phyloP scores from a whole-genome alignment of 371 early-diverging fungal species.

The Dipsacomyces acuminosporus region DNA sequence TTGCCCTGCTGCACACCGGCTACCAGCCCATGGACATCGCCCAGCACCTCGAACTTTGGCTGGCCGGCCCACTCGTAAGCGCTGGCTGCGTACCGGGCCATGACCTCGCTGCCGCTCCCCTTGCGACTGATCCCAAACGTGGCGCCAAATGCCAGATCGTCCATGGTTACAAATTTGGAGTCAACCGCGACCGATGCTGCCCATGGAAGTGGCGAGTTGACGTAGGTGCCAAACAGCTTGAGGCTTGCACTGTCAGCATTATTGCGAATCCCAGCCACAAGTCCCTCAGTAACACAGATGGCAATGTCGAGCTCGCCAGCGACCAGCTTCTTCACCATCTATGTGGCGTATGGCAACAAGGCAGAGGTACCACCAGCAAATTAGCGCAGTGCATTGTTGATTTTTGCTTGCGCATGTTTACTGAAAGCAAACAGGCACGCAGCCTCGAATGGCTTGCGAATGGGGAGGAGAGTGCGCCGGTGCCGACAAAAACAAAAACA shows the following conservation, averaged over 20 bases:
- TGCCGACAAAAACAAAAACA: too few species aligned
- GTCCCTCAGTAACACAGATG: slow-evolving; percentile 81
- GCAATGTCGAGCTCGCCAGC: slow-evolving; percentile 70
- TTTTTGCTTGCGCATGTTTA: too few species aligned
- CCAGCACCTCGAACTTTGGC: slow-evolving; percentile 59
- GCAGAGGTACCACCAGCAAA: too few species aligned
- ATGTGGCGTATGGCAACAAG: slow-evolving; percentile 9
- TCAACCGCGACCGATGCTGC: slow-evolving; percentile 58
- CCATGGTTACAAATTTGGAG: slow-evolving; percentile 52
- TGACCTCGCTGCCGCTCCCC: slow-evolving; percentile 82
- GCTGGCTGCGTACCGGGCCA: slow-evolving; percentile 73
- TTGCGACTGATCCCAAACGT: slow-evolving; percentile 69
- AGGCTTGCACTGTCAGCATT: slow-evolving; percentile 57
- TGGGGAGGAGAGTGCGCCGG: too few species aligned
- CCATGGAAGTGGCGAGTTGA: slow-evolving; percentile 71
- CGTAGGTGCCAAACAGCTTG: slow-evolving; percentile 71
- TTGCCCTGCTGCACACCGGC: slow-evolving; percentile 58
- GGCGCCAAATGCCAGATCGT: slow-evolving; percentile 54
- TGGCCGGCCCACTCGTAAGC: slow-evolving; percentile 58
- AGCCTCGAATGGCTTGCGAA: too few species aligned
- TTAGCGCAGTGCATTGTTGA: too few species aligned
- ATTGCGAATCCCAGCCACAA: slow-evolving; percentile 67
- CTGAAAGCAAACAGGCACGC: too few species aligned
- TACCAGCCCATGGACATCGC: slow-evolving; percentile 70
- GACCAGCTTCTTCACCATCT: slow-evolving; percentile 73